A percentile compares a stretch with the other conserved stretches of the same genome.
phyloP scores from a whole-genome alignment of 1,139 yeast genomes.

The Saccharomyces hybrid region DNA sequence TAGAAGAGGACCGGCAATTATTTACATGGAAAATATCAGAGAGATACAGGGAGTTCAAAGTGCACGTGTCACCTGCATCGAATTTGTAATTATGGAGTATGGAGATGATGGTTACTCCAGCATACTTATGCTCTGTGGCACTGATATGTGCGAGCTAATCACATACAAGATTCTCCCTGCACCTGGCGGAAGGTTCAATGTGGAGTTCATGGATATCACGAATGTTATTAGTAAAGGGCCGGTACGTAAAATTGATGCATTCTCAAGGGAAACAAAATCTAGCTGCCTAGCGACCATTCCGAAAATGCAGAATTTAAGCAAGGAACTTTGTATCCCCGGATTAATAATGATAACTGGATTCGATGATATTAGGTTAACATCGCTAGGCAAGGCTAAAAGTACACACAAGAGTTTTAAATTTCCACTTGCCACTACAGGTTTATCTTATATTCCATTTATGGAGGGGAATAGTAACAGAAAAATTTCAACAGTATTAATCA shows the following conservation, averaged over 20 bases:
- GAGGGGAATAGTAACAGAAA: constrained; percentile 26
- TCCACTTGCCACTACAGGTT: constrained; percentile 52
- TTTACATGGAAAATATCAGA: constrained; percentile 44
- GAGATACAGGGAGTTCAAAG: constrained; percentile 22
- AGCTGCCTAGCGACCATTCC: constrained; percentile 59
- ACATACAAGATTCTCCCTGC: constrained; percentile 65
- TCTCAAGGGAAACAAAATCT: constrained; percentile 51
- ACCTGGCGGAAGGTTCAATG: constrained; percentile 60
- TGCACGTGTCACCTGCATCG: constrained; percentile 49
- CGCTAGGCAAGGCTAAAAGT: constrained; percentile 52
- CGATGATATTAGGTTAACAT: constrained; percentile 58
- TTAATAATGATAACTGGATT: constrained; percentile 51
- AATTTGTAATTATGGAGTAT: constrained; percentile 61
- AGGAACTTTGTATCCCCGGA: constrained; percentile 59
- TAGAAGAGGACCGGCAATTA: constrained; percentile 77
- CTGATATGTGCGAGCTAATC: constrained; percentile 66
- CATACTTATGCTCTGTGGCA: constrained; percentile 68
- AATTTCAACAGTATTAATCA: constrained; percentile 39
- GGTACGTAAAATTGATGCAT: constrained; percentile 50
- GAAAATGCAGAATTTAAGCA: constrained; percentile 52
- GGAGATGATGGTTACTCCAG: constrained; percentile 66
- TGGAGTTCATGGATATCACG: constrained; percentile 45
- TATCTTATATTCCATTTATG: constrained; percentile 39
- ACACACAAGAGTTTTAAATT: constrained; percentile 48
- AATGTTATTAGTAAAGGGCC: constrained; percentile 43